These are phyloP conservation scores for Pascua guehoae DNA, from an alignment of 1,284 basidiomycete species.

Conservation along the genomic window DNA sequence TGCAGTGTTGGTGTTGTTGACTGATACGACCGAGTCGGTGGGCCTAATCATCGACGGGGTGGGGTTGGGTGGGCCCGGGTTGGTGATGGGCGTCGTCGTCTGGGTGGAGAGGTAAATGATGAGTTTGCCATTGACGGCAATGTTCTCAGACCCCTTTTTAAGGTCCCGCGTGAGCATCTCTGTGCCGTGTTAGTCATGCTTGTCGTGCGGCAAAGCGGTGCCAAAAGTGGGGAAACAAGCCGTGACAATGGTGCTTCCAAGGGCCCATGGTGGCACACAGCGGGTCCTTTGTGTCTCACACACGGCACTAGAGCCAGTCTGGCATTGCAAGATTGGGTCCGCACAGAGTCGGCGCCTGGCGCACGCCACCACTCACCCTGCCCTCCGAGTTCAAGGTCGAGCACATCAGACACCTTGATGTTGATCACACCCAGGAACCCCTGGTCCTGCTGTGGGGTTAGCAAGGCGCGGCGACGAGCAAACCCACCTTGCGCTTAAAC, in stretches of 20 bases:
- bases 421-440: conserved; percentile 94
- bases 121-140: conserved; percentile 80
- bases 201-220: too few species aligned
- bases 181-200: too few species aligned
- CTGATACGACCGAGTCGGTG: too few species aligned
- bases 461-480: too few species aligned
- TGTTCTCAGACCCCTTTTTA: conserved; percentile 80
- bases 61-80: conserved; percentile 57
- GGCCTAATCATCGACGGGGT: conserved; percentile 15
- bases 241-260: neutral
- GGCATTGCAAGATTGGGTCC: too few species aligned
- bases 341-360: neutral
- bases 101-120: conserved; percentile 81
- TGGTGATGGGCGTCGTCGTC: conserved; percentile 66
- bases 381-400: conserved; percentile 82
- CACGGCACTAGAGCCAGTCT: too few species aligned
- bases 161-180: conserved; percentile 76
- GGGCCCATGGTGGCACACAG: too few species aligned
- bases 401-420: conserved; percentile 79
- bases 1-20: too few species aligned
- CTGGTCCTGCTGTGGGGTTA: conserved; percentile 71
- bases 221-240: too few species aligned
- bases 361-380: conserved; percentile 63
- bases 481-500: conserved; percentile 79
- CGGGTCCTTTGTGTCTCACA: too few species aligned